These are phyloP conservation scores for Colletotrichum viniferum DNA, from an alignment of 2,329 filamentous ascomycete species.

Conservation along the genomic window DNA sequence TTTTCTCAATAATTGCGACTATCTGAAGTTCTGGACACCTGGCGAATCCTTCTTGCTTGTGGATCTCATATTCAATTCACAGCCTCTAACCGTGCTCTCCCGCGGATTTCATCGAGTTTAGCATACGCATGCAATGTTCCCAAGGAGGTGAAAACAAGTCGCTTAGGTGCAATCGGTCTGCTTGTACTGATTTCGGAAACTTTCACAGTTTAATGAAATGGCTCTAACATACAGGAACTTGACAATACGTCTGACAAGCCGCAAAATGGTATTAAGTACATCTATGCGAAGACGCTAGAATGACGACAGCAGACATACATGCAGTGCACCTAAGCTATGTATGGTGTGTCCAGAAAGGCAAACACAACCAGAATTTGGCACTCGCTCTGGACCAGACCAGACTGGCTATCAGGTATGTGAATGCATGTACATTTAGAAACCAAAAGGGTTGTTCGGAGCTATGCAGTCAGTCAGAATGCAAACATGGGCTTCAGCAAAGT, in stretches of 20 bases:
- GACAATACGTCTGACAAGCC: background rate
- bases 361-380: background rate
- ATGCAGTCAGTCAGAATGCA: constrained; percentile 17
- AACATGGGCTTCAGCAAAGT: background rate
- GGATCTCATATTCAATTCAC: background rate
- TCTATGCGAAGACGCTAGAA: constrained; percentile 8
- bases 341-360: constrained; percentile 8
- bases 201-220: background rate
- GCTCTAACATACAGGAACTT: background rate
- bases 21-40: background rate
- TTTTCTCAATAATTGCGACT: background rate
- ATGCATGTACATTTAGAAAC: constrained; percentile 40
- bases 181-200: background rate
- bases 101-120: background rate
- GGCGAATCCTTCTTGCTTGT: background rate
- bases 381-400: background rate
- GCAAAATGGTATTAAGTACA: constrained; percentile 14
- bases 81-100: background rate
- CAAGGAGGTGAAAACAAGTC: background rate
- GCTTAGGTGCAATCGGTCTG: background rate
- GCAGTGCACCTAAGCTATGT: constrained; percentile 8
- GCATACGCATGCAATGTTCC: background rate
- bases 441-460: constrained; percentile 61
- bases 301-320: background rate
- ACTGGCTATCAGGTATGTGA: background rate